Conservation (phyloP, 495 filamentous ascomycete species). For the Lasiosphaeria ovina region DNA sequence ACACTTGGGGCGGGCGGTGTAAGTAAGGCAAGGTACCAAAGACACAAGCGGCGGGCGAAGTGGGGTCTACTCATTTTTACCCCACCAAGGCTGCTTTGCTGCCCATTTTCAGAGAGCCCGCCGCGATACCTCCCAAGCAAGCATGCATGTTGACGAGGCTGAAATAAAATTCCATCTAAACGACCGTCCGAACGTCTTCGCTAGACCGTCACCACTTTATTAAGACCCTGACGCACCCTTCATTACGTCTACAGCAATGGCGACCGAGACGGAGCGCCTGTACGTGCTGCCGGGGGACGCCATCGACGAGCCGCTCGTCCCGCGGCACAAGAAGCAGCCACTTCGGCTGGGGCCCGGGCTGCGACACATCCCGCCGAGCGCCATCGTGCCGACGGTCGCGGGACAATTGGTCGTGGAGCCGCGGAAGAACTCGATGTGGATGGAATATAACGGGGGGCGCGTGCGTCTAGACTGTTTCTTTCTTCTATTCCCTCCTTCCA, state of each 20-base stretch:
- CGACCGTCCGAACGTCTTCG: background rate
- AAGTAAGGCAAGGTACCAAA: too few species aligned
- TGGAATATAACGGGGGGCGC: slow-evolving; percentile 65
- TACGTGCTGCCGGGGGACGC: slow-evolving; percentile 74
- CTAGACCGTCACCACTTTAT: background rate
- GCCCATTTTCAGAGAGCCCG: too few species aligned
- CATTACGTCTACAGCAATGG: slow-evolving; percentile 33
- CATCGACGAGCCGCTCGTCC: slow-evolving; percentile 61
- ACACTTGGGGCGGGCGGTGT: too few species aligned
- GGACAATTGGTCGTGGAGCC: slow-evolving; percentile 73
- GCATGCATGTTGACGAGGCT: too few species aligned
- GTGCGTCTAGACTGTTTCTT: slow-evolving; percentile 38
- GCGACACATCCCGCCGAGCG: slow-evolving; percentile 65
- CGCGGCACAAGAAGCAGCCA: slow-evolving; percentile 61
- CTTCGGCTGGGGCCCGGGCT: slow-evolving; percentile 86
- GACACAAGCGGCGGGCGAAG: too few species aligned
- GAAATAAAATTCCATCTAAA: too few species aligned
- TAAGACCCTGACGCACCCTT: background rate
- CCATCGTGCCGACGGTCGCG: slow-evolving; percentile 72
- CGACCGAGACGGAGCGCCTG: slow-evolving; percentile 47
- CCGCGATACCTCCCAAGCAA: too few species aligned
- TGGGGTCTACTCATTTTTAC: too few species aligned
- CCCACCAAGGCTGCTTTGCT: too few species aligned
- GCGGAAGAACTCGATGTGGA: slow-evolving; percentile 76
- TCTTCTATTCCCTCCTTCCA: background rate